Evolutionary conservation across 106 monocot species (phyloP).

Genomic region (Acorus gramineus): DNA sequence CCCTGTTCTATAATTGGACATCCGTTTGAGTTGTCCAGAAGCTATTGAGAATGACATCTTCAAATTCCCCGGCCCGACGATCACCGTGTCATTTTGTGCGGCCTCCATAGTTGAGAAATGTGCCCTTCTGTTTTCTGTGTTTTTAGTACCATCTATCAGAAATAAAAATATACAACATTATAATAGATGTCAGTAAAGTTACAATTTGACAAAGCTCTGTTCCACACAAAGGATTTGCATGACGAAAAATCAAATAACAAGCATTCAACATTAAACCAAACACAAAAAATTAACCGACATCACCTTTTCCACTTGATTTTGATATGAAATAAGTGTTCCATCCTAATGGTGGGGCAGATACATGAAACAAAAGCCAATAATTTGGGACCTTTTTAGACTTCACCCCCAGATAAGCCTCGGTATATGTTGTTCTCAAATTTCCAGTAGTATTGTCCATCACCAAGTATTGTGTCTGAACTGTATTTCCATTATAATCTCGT

Average conservation of each 20-base stretch:
- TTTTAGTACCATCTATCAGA: too few relatives aligned
- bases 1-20: constrained; percentile 43
- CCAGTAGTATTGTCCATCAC: constrained; percentile 52
- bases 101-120: constrained; percentile 13
- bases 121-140: constrained; percentile 11
- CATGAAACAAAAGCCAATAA: constrained; percentile 69
- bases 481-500: constrained; percentile 49
- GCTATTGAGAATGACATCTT: constrained; percentile 48
- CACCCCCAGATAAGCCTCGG: constrained; percentile 58
- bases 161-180: too few relatives aligned
- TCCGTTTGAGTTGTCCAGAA: constrained; percentile 53
- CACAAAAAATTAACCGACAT: neutral
- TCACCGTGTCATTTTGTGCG: constrained; percentile 34
- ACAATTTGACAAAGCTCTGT: too few relatives aligned
- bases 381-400: constrained; percentile 37
- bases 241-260: neutral
- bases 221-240: too few relatives aligned
- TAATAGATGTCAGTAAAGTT: too few relatives aligned
- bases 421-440: constrained; percentile 44
- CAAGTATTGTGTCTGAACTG: constrained; percentile 38
- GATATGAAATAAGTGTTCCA: constrained; percentile 77
- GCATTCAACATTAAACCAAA: neutral
- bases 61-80: constrained; percentile 53
- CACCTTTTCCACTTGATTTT: constrained; percentile 33
- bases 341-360: constrained; percentile 51